A percentile compares a stretch with the other conserved stretches of the same genome.
Conservation (phyloP, 306 rosid species). For the Lupinus albus region DNA sequence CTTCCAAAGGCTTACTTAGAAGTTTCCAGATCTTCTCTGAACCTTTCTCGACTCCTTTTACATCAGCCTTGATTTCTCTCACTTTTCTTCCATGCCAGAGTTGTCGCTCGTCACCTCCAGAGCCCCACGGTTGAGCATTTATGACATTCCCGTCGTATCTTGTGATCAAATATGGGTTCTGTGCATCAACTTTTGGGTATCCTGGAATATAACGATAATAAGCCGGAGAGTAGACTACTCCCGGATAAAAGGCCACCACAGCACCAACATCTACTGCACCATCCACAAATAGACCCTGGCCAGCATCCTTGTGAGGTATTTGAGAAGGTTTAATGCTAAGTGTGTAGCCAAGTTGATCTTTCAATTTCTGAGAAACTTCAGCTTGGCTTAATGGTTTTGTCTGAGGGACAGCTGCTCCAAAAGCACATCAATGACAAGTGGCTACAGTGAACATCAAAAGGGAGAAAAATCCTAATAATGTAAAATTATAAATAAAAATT, state of each 20-base stretch:
- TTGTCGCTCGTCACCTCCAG: slow-evolving; percentile 60
- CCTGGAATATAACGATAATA: slow-evolving; percentile 81
- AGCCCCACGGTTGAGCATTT: slow-evolving; percentile 83
- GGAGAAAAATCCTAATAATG: not conserved
- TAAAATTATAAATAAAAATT: not conserved
- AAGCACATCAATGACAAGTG: slow-evolving; percentile 42
- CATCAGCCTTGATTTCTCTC: slow-evolving; percentile 39
- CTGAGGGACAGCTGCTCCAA: slow-evolving; percentile 63
- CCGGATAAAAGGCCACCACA: slow-evolving; percentile 84
- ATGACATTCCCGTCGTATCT: slow-evolving; percentile 79
- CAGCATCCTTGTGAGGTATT: slow-evolving; percentile 74
- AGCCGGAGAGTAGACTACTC: slow-evolving; percentile 70
- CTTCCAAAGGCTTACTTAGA: slow-evolving; percentile 66
- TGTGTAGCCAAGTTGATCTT: slow-evolving; percentile 68
- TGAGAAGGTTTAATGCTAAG: slow-evolving; percentile 72
- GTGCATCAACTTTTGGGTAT: slow-evolving; percentile 58
- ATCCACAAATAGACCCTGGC: slow-evolving; percentile 74
- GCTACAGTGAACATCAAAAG: not conserved
- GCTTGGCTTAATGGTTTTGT: slow-evolving; percentile 48
- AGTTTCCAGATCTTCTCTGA: slow-evolving; percentile 39
- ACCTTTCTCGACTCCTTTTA: slow-evolving; percentile 54
- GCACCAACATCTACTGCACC: slow-evolving; percentile 81
- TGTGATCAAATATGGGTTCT: slow-evolving; percentile 78
- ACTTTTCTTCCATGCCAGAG: slow-evolving; percentile 54
- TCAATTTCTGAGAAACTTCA: slow-evolving; percentile 62